Evolutionary conservation across 305 asterid genomes (phyloP), one percentile per base, ranked within the genome.

Genomic region (Fraxinus baroniana): DNA sequence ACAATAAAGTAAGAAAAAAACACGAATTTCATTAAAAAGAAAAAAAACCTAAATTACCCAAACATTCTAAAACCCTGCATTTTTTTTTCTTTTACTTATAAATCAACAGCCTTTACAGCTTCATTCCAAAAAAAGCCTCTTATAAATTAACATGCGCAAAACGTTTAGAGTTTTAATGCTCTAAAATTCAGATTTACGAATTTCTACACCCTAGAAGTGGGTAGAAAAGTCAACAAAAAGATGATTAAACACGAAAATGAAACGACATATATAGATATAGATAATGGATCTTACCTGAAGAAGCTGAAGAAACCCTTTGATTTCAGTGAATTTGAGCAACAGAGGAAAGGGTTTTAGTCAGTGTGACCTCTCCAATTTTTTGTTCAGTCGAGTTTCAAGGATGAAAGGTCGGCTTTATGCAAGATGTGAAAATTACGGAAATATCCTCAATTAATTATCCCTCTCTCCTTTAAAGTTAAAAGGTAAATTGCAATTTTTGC

Each of bases 241-340:
- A 39, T 15, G 12, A 10, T 39, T 20, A 26, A 76, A 55, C 37
- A 0, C 17, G 4, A 13, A 70, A 41, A 36, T 20, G 36, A 68
- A 79, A 79, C 77, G 17, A 36, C 0, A 62, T 15, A 20, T 26
- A 20, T 2, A 80, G 5, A 49, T 10, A 75, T 30, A 62, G 46
- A 26, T 60, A 37, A 37, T 17, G 20, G 72, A 44, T 75, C 85
- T 76, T 76, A 82, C 84, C 46, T 3, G 81, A 41, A 62, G 64
- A 72, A 26, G n/a, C 33, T 17, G 77, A 15, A 76, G 22, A 76
- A 66, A 76, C 36, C 77, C 77, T 60, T 17, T 57, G 84, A 74
- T 26, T 75, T 39, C 64, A 28, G 41, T 22, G 77, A 73, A 78
- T 60, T 60, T 39, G 57, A 30, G 55, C 55, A 41, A 76, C 46